Evolutionary conservation across 164 flowering plant genomes (phyloP), one percentile per base, ranked within the genome.

Genomic region (Vitis labrusca): DNA sequence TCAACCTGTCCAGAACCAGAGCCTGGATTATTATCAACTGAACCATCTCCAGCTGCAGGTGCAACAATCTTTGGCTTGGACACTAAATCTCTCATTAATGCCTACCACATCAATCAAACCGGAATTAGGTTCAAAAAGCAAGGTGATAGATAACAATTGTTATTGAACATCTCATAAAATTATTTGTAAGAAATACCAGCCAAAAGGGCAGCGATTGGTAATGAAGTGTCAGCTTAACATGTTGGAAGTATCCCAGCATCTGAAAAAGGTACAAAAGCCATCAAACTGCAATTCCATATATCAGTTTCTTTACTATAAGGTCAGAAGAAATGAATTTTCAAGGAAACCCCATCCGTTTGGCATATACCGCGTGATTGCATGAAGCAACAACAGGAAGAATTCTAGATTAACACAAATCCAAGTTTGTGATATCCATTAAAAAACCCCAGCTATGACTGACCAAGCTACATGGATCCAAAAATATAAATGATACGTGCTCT

Each of bases 221-320:
- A 81, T 96, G 97, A 67, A 96, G 88, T 13, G 77, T 81, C 58
- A 96, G 76, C 84, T 89, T 96, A 60, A 58, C 72, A 79, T 90
- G 97, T 76, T 86, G 91, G 65, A 91, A 96, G 68, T 86, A 93
- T 29, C 91, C 95, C 79, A 96, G 89, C 97, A 96, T 96, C 99
- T 96, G 94, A 63, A 84, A 79, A 56, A 19, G 71, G 19, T 29
- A 48, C 14, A 30, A 71, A 23, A 54, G 44, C 51, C 10, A 11
- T 61, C 16, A 52, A 69, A 17, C 60, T 27, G 51, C 54, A 55
- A 67, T 63, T 13, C 59, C 61, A 52, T 29, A 59, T 11, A 14
- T 70, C 53, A 71, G 29, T 29, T 59, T 19, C 16, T 27, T 17
- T 13, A 63, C 8, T 30, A 15, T n/a, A 16, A 55, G 10, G 29